Conservation (phyloP, 495 filamentous ascomycete genomes). For the Parathielavia hyrcaniae region DNA sequence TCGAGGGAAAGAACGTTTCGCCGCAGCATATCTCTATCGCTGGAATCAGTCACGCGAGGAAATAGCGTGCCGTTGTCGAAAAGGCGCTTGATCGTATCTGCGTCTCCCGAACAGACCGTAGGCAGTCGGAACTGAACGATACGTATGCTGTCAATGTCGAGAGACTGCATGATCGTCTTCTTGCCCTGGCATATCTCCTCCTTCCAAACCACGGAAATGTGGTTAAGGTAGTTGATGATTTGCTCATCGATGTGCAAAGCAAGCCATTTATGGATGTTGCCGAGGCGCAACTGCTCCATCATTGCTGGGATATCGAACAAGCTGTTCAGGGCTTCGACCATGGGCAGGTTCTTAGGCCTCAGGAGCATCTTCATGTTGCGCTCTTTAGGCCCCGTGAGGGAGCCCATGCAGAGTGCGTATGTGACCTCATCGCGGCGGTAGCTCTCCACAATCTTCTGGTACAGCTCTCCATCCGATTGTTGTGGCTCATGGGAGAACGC, state of each 20-base stretch:
- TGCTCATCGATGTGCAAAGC: slow-evolving; percentile 7
- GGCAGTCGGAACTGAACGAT: slow-evolving; percentile 15
- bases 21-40: slow-evolving; percentile 15
- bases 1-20: slow-evolving; percentile 15
- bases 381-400: slow-evolving; percentile 8
- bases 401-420: slow-evolving; percentile 8
- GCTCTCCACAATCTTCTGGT: slow-evolving; percentile 11
- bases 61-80: slow-evolving; percentile 17
- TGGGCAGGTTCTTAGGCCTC: slow-evolving; percentile 7
- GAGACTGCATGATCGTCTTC: slow-evolving; percentile 7
- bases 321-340: slow-evolving; percentile 5
- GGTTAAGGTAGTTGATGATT: slow-evolving; percentile 7
- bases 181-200: slow-evolving; percentile 2
- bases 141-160: slow-evolving; percentile 15
- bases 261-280: slow-evolving; percentile 10
- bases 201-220: slow-evolving; percentile 10
- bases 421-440: slow-evolving; percentile 5
- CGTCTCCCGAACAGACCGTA: slow-evolving; percentile 11
- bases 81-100: slow-evolving; percentile 15
- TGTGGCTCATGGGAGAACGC: slow-evolving; percentile 6
- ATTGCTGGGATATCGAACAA: slow-evolving; percentile 7
- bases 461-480: slow-evolving; percentile 11
- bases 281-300: slow-evolving; percentile 7
- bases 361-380: slow-evolving; percentile 9
- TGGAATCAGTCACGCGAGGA: slow-evolving; percentile 7